Evolutionary conservation across 2,329 filamentous ascomycete genomes (phyloP), one percentile per base, ranked within the genome.

Genomic region (Blumeria graminis): DNA sequence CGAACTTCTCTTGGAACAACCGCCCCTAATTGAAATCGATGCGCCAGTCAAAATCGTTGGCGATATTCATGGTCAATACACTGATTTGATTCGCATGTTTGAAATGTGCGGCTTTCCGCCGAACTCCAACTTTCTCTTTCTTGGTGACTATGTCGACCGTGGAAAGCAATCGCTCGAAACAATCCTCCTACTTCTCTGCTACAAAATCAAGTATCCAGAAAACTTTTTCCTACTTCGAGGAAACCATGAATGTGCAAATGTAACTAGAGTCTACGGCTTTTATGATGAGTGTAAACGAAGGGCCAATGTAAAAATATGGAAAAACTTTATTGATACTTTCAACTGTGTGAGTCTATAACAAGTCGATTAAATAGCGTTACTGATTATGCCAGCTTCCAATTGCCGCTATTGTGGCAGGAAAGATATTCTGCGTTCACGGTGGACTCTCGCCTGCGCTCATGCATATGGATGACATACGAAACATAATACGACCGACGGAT

Each of bases 391-490:
- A 46, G 41, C 39, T 55, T 67, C 90, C 90, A 52, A 96, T 98
- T 70, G 92, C 90, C 58, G 90, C 92, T 63, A 98, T 98, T 72
- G 95, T 98, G 65, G 90, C 94, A 68, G 92, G 95, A 76, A 98
- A 96, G 83, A 98, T 98, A 69, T 96, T 98, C 76, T 95, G 89
- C 68, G 95, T 98, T 90, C 92, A 98, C 72, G 92, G 92, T 68
- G 92, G 92, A 67, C 74, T 98, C 66, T 95, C 88, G 71, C 92
- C 92, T 48, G 92, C 95, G 69, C 76, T 98, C 62, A 95, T 96
- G 77, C 95, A 89, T 36, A 98, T 98, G 92, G 92, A 98, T 75
- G 90, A 98, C 76, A 98, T 98, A 65, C 87, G 92, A 69, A 85
- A 90, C 65, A 90, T 98, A 64, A 96, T 96, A 89, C 84, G 92